Percentiles rank a stretch among this genome's conserved stretches.
Conservation (phyloP, 192 early-diverging fungal genomes). For the Backusella sp. region DNA sequence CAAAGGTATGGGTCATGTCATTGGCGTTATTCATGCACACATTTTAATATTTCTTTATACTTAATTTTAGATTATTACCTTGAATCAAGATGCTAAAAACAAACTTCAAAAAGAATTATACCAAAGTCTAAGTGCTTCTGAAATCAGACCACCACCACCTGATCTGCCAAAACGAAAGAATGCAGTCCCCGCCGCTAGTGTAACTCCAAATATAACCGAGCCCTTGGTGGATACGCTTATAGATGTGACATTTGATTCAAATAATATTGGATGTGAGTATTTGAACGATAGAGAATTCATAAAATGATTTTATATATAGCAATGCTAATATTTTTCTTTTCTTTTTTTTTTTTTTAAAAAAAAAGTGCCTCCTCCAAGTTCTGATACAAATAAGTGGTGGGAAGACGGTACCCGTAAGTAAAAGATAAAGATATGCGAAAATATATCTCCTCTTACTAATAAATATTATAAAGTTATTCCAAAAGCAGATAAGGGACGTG, state of each 20-base stretch:
- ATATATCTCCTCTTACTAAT: not conserved
- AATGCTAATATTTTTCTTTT: not conserved
- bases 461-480: constrained; percentile 6
- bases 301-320: not conserved
- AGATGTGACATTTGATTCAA: constrained; percentile 12
- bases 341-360: not conserved
- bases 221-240: constrained; percentile 24
- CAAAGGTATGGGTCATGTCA: constrained; percentile 18
- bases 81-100: constrained; percentile 45
- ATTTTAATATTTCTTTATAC: not conserved
- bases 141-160: constrained; percentile 12
- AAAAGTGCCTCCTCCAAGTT: constrained; percentile 51
- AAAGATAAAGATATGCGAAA: not conserved
- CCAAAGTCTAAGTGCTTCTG: constrained; percentile 32
- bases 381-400: constrained; percentile 55
- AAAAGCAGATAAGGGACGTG: constrained; percentile 18
- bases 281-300: not conserved
- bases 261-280: constrained; percentile 7
- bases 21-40: constrained; percentile 2
- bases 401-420: constrained; percentile 34
- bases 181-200: not conserved
- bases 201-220: not conserved
- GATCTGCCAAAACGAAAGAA: constrained; percentile 8
- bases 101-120: constrained; percentile 52
- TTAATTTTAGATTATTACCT: constrained; percentile 36